Evolutionary conservation across 208 protist species (phyloP).

Genomic region (Trypanosoma lewisi): DNA sequence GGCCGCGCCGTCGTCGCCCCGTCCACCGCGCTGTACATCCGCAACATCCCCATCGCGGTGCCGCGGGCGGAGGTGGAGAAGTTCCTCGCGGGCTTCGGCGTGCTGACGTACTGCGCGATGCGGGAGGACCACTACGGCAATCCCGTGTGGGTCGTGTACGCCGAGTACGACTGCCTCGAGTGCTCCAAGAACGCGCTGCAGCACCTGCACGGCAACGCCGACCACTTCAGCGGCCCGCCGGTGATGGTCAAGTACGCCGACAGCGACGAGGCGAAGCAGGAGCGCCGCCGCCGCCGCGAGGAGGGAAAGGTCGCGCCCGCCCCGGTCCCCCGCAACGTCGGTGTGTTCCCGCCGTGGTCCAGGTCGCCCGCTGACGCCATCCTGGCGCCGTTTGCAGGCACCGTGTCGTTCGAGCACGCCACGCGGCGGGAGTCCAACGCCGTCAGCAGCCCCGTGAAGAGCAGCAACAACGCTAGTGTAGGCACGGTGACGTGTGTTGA

Average conservation of each 20-base stretch:
- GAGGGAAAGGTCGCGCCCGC: constrained; percentile 15
- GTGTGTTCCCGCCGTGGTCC: constrained; percentile 13
- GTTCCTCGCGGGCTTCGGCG: constrained; percentile 64
- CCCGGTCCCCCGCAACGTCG: not conserved
- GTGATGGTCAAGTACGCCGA: constrained; percentile 86
- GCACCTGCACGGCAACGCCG: constrained; percentile 67
- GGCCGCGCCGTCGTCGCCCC: constrained; percentile 61
- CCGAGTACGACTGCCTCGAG: constrained; percentile 72
- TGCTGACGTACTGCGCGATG: constrained; percentile 85
- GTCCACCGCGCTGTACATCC: constrained; percentile 73
- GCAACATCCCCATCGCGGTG: constrained; percentile 71
- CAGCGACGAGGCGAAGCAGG: constrained; percentile 70
- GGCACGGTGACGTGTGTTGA: no score
- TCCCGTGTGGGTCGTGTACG: constrained; percentile 84
- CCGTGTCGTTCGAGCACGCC: no score
- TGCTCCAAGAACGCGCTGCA: constrained; percentile 55
- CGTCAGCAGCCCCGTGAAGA: no score
- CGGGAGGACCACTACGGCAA: constrained; percentile 82
- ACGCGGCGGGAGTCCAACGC: no score
- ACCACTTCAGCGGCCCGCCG: constrained; percentile 55
- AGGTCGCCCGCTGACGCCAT: no score
- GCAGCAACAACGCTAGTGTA: no score
- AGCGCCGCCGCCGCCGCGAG: constrained; percentile 72
- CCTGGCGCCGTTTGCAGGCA: no score
- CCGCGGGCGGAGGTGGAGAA: constrained; percentile 62